Conservation (phyloP, 306 rosid species). For the Lathyrus tuberosus region DNA sequence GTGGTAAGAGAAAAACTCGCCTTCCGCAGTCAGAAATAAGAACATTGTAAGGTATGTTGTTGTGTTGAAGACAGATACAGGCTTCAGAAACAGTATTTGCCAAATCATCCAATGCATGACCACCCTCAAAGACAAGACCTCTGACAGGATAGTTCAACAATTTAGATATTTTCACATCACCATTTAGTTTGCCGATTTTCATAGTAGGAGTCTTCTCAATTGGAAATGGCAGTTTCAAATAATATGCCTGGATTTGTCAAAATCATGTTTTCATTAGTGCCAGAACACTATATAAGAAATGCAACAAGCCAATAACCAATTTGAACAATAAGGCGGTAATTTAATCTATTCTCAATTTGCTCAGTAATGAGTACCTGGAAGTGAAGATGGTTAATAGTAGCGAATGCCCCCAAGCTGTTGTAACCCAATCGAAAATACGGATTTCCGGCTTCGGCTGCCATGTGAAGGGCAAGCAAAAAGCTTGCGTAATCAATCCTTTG, state of each 20-base stretch:
- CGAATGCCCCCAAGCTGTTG: conserved; percentile 98
- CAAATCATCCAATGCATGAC: conserved; percentile 56
- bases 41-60: conserved; percentile 87
- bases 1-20: conserved; percentile 79
- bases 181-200: conserved; percentile 48
- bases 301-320: neutral
- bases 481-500: conserved; percentile 84
- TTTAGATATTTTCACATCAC: conserved; percentile 64
- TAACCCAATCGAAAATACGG: conserved; percentile 90
- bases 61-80: conserved; percentile 85
- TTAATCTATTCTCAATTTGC: neutral
- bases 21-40: conserved; percentile 84
- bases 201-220: conserved; percentile 85
- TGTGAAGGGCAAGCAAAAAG: conserved; percentile 85
- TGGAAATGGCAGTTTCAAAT: conserved; percentile 82
- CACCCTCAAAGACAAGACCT: conserved; percentile 86
- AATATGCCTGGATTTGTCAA: conserved; percentile 70
- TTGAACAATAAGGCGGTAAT: neutral
- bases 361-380: conserved; percentile 66
- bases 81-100: conserved; percentile 78
- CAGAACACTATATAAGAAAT: conserved; percentile 14
- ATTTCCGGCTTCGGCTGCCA: conserved; percentile 84
- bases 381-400: conserved; percentile 99
- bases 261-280: conserved; percentile 8
- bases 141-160: conserved; percentile 79